These are phyloP conservation scores for Ceratobasidium papillatum DNA, from an alignment of 1,284 basidiomycete genomes.

Conservation along the genomic window DNA sequence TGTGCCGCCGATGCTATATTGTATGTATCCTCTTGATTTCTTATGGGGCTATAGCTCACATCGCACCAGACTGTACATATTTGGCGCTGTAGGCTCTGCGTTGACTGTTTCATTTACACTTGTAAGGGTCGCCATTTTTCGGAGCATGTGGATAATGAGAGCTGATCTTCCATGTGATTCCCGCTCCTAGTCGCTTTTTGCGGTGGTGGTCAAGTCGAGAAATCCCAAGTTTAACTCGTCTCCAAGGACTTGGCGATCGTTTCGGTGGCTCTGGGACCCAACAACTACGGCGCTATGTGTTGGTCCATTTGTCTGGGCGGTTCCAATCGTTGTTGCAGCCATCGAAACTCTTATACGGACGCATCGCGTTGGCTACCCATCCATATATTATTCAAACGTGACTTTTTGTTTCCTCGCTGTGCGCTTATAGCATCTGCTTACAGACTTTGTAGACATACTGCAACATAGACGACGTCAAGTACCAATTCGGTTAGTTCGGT, in stretches of 20 bases:
- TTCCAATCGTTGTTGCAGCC: conserved; percentile 3
- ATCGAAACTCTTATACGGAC: conserved; percentile 21
- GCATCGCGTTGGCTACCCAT: not conserved
- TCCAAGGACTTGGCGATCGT: conserved; percentile 20
- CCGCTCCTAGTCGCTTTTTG: conserved; percentile 19
- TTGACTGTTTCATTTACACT: conserved; percentile 32
- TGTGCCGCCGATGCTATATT: conserved; percentile 18
- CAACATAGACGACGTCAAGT: conserved; percentile 18
- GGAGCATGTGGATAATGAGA: not conserved
- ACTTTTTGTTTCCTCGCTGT: not conserved
- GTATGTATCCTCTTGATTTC: not conserved
- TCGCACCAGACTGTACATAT: conserved; percentile 18
- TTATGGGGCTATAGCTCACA: not conserved
- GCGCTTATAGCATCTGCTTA: not conserved
- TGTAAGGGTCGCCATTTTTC: not conserved
- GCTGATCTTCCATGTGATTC: not conserved
- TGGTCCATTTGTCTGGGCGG: conserved; percentile 22
- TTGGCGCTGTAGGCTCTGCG: conserved; percentile 23
- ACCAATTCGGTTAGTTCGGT: conserved; percentile 13
- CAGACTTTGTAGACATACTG: conserved; percentile 1
- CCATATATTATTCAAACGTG: conserved; percentile 37
- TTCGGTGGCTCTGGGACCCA: conserved; percentile 35
- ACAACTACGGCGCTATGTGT: conserved; percentile 15
- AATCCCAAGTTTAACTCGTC: conserved; percentile 5
- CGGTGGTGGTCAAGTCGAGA: conserved; percentile 23